These are phyloP conservation scores for Coemansia sp. DNA, from an alignment of 192 early-diverging fungal genomes.

Conservation along the genomic window DNA sequence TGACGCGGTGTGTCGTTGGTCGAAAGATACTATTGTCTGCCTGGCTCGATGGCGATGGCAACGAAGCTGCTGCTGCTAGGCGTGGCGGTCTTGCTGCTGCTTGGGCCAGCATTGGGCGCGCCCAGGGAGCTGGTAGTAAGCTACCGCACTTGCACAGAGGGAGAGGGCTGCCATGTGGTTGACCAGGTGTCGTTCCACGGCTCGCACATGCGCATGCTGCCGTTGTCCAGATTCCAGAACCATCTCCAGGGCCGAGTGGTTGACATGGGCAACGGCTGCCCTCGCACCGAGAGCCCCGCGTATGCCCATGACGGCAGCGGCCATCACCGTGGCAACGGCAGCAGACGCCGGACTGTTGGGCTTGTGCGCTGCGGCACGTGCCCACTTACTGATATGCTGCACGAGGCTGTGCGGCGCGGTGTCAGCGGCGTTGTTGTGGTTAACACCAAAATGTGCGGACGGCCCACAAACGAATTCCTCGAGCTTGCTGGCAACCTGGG, in stretches of 20 bases:
- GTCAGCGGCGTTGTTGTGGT: slow-evolving; percentile 30
- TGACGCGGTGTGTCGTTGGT: too few species aligned
- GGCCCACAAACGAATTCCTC: slow-evolving; percentile 29
- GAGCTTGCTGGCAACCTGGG: slow-evolving; percentile 20
- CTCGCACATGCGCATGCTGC: slow-evolving; percentile 33
- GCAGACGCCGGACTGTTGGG: slow-evolving; percentile 19
- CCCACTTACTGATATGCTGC: slow-evolving; percentile 25
- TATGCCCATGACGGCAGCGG: not conserved
- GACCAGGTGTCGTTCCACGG: slow-evolving; percentile 34
- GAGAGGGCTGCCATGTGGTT: slow-evolving; percentile 42
- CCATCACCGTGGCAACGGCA: too few species aligned
- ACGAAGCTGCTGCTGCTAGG: not conserved
- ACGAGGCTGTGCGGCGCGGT: slow-evolving; percentile 17
- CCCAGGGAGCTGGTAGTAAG: slow-evolving; percentile 37
- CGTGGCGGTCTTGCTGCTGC: slow-evolving; percentile 1
- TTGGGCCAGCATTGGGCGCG: slow-evolving; percentile 1
- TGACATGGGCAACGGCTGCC: slow-evolving; percentile 17
- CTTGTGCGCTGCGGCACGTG: slow-evolving; percentile 40
- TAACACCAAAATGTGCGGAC: slow-evolving; percentile 40
- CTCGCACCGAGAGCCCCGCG: not conserved
- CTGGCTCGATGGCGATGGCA: not conserved
- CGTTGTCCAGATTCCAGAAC: slow-evolving; percentile 18
- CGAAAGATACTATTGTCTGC: too few species aligned
- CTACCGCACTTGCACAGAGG: slow-evolving; percentile 32
- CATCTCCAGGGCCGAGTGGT: slow-evolving; percentile 37